These are phyloP conservation scores for Ganoderma lucidum DNA, from an alignment of 1,284 basidiomycete genomes.

Conservation along the genomic window DNA sequence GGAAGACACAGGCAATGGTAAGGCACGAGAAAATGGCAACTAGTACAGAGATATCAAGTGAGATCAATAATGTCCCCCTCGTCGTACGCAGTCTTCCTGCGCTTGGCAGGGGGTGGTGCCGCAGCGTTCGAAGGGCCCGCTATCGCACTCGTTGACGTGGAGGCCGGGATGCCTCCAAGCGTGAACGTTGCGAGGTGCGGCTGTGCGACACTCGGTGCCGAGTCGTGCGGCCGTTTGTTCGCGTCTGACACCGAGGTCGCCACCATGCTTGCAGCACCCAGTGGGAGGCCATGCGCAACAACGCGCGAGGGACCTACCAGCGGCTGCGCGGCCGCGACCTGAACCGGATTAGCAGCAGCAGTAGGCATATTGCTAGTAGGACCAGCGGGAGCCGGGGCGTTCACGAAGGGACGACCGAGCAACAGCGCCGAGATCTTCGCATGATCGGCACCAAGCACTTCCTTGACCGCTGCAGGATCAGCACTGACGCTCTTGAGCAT, in stretches of 20 bases:
- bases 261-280: neutral
- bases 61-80: neutral
- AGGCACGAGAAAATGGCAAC: neutral
- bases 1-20: neutral
- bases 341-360: neutral
- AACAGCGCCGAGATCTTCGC: slow-evolving; percentile 1
- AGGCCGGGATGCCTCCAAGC: neutral
- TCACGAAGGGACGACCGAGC: neutral
- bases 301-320: neutral
- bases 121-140: neutral
- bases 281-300: neutral
- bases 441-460: neutral
- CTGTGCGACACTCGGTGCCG: neutral
- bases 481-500: neutral
- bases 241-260: neutral
- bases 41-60: neutral
- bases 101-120: neutral
- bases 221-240: neutral
- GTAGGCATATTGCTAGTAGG: neutral
- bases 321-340: neutral
- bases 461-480: neutral
- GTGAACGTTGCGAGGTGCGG: neutral
- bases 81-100: neutral
- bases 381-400: neutral
- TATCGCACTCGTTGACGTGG: neutral